Evolutionary conservation across 371 early-diverging fungal genomes (phyloP).

Genomic region (Syncephalastrum contaminatum): DNA sequence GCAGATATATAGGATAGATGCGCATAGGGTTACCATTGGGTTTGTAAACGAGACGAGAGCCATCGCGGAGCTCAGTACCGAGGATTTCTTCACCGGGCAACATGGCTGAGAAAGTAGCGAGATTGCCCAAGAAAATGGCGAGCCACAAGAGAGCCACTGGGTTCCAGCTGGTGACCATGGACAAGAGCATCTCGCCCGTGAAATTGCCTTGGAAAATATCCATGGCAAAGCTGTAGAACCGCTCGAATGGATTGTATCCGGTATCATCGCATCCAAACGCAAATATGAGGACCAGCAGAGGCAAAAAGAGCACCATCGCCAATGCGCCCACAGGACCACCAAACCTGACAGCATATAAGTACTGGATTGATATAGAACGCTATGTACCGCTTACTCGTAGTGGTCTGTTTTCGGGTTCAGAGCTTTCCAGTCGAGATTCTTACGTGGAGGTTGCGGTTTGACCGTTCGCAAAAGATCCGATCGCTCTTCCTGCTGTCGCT

Average conservation of each 20-base stretch:
- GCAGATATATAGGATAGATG: too few species aligned
- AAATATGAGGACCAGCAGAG: conserved; percentile 64
- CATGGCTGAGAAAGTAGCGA: conserved; percentile 58
- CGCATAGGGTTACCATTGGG: conserved; percentile 83
- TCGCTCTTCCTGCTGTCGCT: too few species aligned
- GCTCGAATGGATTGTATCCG: conserved; percentile 49
- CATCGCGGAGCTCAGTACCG: conserved; percentile 75
- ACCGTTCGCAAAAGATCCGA: background rate
- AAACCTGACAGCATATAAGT: conserved; percentile 37
- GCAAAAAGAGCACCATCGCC: conserved; percentile 59
- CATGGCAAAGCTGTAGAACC: conserved; percentile 15
- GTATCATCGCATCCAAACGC: conserved; percentile 60
- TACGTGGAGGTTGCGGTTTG: too few species aligned
- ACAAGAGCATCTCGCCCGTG: conserved; percentile 22
- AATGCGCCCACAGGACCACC: conserved; percentile 76
- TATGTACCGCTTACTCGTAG: conserved; percentile 50
- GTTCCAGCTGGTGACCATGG: conserved; percentile 33
- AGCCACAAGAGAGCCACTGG: conserved; percentile 56
- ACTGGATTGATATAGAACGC: background rate
- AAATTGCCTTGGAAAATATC: conserved; percentile 23
- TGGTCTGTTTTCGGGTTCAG: conserved; percentile 56
- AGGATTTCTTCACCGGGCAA: conserved; percentile 71
- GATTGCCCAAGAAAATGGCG: conserved; percentile 66
- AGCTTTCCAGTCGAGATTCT: conserved; percentile 6
- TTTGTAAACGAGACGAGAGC: conserved; percentile 66